These are phyloP conservation scores for Acaromyces ingoldii DNA, from an alignment of 1,284 basidiomycete species.

Conservation along the genomic window DNA sequence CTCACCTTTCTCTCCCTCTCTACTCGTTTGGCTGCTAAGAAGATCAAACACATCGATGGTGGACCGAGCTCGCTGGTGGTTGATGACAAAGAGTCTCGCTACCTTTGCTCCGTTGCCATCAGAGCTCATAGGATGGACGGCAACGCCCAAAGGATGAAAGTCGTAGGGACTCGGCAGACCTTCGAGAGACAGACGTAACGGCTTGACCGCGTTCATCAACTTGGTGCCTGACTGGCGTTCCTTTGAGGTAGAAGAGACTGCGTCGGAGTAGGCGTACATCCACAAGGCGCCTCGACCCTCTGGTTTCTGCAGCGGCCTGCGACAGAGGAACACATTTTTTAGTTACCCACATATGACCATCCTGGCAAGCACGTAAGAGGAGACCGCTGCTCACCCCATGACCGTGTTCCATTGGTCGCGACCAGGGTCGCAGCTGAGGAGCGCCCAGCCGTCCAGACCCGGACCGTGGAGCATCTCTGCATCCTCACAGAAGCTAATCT, in stretches of 20 bases:
- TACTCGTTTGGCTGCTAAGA: not conserved
- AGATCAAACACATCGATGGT: constrained; percentile 20
- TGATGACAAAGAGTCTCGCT: constrained; percentile 14
- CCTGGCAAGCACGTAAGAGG: not conserved
- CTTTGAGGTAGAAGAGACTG: not conserved
- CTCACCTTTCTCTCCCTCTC: no score
- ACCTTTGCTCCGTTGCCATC: not conserved
- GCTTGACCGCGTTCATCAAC: not conserved
- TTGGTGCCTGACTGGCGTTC: not conserved
- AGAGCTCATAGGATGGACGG: not conserved
- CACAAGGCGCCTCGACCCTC: constrained; percentile 13
- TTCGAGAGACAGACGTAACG: constrained; percentile 6
- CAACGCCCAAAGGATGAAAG: constrained; percentile 24
- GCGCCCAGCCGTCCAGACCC: constrained; percentile 5
- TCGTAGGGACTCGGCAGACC: constrained; percentile 7
- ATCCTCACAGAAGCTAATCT: constrained; percentile 32
- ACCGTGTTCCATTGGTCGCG: constrained; percentile 24
- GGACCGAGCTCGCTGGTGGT: constrained; percentile 8
- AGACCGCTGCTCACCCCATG: constrained; percentile 13
- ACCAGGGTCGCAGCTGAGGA: constrained; percentile 22
- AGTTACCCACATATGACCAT: not conserved
- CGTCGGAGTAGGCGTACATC: constrained; percentile 10
- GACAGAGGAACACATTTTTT: not conserved
- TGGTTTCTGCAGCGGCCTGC: not conserved
- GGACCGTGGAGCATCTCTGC: constrained; percentile 10